Evolutionary conservation across 106 monocot genomes (phyloP), one percentile per base, ranked within the genome.

Genomic region (Dendrobium catenatum): DNA sequence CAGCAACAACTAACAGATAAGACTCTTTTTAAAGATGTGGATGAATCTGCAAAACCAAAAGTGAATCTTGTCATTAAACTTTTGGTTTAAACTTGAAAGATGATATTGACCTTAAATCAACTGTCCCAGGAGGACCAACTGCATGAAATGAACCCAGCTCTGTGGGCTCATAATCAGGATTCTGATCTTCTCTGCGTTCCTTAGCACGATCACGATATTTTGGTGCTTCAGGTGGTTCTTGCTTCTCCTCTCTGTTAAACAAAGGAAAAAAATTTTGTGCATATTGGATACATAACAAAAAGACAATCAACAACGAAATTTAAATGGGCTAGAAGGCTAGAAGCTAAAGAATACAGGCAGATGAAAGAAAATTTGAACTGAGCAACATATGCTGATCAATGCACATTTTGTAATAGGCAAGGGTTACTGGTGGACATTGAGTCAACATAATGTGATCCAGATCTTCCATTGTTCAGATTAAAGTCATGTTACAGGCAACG

Each of bases 151-250:
- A 87, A 31, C 98, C 98, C 70, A 98, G 81, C 70, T 93, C 95
- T 76, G 90, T 93, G 51, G 91, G 85, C 83, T 98, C 98, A 88
- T 98, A 98, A 85, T 98, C 98, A 83, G 93, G 97, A 76, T 98
- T 98, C 86, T 89, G 94, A 81, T 98, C 94, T 86, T 98, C 98
- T 86, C 98, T 88, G 2, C 98, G 88, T 79, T 98, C 98, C 82
- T 98, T 98, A 73, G 98, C 98, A 80, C 98, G 98, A 78, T 98
- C 98, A 49, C 98, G 88, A 80, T 98, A 98, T 76, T 86, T 98
- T 6, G 98, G 98, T 56, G 44, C 1, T 82, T 98, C 98, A 73
- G 91, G 89, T 82, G 88, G 94, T 82, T 93, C 92, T 66, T 74
- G 89, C 67, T 98, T 98, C 85, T 98, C 93, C 81, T 98, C 98